Evolutionary conservation across 1,284 basidiomycete genomes (phyloP).

Genomic region (Sanguinoderma infundibulare): DNA sequence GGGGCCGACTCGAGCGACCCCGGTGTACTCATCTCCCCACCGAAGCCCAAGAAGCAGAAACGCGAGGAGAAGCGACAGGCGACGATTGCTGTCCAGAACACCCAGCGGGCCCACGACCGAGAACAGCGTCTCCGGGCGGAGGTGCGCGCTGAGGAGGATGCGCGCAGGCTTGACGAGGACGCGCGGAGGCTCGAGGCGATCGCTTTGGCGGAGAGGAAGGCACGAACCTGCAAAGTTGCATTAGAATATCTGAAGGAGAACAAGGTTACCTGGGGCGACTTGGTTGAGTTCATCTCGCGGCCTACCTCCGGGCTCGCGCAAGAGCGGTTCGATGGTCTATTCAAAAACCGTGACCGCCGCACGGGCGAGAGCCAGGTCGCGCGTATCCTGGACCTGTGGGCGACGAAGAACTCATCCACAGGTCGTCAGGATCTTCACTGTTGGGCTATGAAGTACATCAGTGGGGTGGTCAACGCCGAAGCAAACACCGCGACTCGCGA

Average conservation of each 20-base stretch:
- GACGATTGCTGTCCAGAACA: too few species aligned
- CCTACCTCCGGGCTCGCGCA: background rate
- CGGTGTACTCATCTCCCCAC: background rate
- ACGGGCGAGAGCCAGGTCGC: background rate
- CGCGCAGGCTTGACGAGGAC: too few species aligned
- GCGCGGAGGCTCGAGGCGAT: too few species aligned
- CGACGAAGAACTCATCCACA: background rate
- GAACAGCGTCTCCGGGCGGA: too few species aligned
- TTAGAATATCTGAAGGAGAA: background rate
- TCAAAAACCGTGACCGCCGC: background rate
- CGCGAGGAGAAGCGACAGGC: background rate
- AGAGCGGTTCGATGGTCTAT: background rate
- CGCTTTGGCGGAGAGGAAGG: too few species aligned
- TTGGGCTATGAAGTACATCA: background rate
- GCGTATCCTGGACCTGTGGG: background rate
- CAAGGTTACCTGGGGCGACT: background rate
- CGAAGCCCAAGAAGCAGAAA: background rate
- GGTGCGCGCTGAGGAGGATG: too few species aligned
- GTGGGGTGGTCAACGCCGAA: background rate
- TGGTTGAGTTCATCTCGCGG: background rate
- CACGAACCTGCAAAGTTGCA: too few species aligned
- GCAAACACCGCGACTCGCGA: background rate
- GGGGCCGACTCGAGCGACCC: background rate
- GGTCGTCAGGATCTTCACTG: background rate
- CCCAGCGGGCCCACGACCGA: too few species aligned